Percentiles rank a stretch among this genome's conserved stretches.
Conservation (phyloP, 768 basidiomycete species). For the Hypsizygus marmoreus region DNA sequence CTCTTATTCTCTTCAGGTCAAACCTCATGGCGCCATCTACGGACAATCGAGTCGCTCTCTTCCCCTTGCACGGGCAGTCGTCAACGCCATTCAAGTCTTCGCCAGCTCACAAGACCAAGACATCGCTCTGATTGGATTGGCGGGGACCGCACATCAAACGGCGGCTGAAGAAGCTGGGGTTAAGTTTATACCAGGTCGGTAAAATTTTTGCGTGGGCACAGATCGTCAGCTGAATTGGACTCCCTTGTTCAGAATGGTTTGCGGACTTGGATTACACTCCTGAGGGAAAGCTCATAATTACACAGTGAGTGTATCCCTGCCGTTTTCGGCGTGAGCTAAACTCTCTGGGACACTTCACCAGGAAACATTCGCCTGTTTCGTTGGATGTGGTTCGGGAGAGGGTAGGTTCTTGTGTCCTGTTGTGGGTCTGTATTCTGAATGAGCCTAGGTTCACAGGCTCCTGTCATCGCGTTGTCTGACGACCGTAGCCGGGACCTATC, state of each 20-base stretch:
- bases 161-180: constrained; percentile 57
- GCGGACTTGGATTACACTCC: constrained; percentile 63
- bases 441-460: constrained; percentile 42
- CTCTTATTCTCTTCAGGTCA: constrained; percentile 38
- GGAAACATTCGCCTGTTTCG: constrained; percentile 52
- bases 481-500: constrained; percentile 40
- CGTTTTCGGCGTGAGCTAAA: background rate
- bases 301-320: constrained; percentile 39
- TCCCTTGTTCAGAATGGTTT: constrained; percentile 56
- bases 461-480: constrained; percentile 47
- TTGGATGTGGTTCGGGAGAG: constrained; percentile 42
- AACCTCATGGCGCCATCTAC: constrained; percentile 65
- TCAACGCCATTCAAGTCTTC: constrained; percentile 57
- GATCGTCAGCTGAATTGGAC: background rate
- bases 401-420: constrained; percentile 27
- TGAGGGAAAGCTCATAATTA: constrained; percentile 60
- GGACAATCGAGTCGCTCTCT: constrained; percentile 59
- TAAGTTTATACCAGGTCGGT: constrained; percentile 60
- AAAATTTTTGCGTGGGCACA: background rate
- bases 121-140: constrained; percentile 63
- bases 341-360: constrained; percentile 18
- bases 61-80: constrained; percentile 54
- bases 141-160: constrained; percentile 61
- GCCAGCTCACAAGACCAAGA: constrained; percentile 25
- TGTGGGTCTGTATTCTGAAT: background rate